A percentile compares a stretch with the other conserved stretches of the same genome.
Evolutionary conservation across 352 stramenopile genomes (phyloP).

Genomic region (Globisporangium perplexum): DNA sequence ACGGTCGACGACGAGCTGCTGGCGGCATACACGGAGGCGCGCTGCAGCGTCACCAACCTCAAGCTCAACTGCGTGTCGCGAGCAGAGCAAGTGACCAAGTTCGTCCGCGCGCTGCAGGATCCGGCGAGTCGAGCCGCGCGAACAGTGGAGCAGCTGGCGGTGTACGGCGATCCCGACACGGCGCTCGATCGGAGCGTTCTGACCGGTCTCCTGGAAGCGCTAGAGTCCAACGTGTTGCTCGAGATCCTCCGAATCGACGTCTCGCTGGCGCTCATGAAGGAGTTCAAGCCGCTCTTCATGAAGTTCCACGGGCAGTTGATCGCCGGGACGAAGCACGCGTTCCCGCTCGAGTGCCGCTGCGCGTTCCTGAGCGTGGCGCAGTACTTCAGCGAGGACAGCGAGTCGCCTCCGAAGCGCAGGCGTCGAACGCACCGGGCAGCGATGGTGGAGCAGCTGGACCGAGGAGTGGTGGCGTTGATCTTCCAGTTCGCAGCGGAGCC

Average conservation of each 20-base stretch:
- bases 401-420: not conserved
- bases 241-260: not conserved
- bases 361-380: not conserved
- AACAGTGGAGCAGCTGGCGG: not conserved
- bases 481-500: constrained; percentile 1
- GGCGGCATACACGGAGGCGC: not conserved
- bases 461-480: not conserved
- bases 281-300: constrained; percentile 3
- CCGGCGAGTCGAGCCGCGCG: not conserved
- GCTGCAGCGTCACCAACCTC: not conserved
- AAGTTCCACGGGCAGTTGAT: constrained; percentile 1
- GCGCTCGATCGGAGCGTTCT: not conserved
- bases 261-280: not conserved
- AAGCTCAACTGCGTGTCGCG: not conserved
- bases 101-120: not conserved
- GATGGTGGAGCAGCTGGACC: not conserved
- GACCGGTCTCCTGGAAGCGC: not conserved
- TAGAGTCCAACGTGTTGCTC: not conserved
- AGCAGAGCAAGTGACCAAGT: not conserved
- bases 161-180: not conserved
- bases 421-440: not conserved
- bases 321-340: not conserved
- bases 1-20: constrained; percentile 1
- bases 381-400: not conserved
- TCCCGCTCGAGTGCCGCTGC: not conserved